Percentiles rank a stretch among this genome's conserved stretches.
These are phyloP conservation scores for Fusarium subtropicale DNA, from an alignment of 2,329 filamentous ascomycete genomes.

Conservation along the genomic window DNA sequence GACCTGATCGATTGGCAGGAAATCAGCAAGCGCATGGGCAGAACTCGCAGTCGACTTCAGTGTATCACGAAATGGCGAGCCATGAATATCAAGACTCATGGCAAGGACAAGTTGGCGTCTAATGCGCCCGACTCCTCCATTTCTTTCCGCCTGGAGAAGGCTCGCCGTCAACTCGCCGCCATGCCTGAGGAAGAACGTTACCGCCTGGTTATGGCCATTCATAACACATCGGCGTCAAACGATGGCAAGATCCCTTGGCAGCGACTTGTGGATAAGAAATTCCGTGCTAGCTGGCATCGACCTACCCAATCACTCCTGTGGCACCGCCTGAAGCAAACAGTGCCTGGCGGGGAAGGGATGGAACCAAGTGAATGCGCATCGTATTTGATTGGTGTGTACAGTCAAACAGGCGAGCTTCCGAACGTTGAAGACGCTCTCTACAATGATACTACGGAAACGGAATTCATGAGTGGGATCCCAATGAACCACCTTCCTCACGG, in stretches of 20 bases:
- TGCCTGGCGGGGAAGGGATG: conserved; percentile 50
- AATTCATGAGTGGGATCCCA: conserved; percentile 45
- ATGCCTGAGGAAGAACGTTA: conserved; percentile 61
- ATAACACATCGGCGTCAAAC: conserved; percentile 53
- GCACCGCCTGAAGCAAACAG: conserved; percentile 53
- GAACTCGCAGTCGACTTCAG: conserved; percentile 72
- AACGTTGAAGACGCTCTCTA: conserved; percentile 49
- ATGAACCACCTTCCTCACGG: conserved; percentile 17
- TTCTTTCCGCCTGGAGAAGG: conserved; percentile 58
- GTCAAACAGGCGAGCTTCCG: conserved; percentile 51
- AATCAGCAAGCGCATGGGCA: conserved; percentile 71
- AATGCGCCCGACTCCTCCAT: conserved; percentile 50
- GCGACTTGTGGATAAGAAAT: conserved; percentile 56
- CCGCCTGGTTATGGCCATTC: conserved; percentile 58
- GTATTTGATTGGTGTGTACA: conserved; percentile 52
- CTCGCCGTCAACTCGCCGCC: conserved; percentile 55
- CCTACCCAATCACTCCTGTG: conserved; percentile 55
- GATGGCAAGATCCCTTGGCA: conserved; percentile 65
- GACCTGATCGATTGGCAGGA: conserved; percentile 72
- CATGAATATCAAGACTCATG: conserved; percentile 53
- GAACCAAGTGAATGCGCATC: conserved; percentile 52
- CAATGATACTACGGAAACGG: conserved; percentile 51
- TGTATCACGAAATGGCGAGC: conserved; percentile 75
- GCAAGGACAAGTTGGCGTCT: conserved; percentile 51
- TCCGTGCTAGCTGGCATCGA: conserved; percentile 55